Conservation (phyloP, 2,329 filamentous ascomycete genomes). For the Microdochium trichocladiopsis region DNA sequence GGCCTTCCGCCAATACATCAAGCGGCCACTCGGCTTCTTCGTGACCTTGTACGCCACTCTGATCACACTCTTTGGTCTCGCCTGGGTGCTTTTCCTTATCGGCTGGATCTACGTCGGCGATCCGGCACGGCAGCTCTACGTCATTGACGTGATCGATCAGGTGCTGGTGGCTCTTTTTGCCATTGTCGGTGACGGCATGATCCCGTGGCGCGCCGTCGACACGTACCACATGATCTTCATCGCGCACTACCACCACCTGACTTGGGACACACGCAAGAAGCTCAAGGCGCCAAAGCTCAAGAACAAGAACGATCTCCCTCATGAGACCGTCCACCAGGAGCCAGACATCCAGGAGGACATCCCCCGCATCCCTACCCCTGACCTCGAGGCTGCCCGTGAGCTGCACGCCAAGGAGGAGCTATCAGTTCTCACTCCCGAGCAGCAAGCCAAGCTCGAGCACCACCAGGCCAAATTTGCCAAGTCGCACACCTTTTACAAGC, state of each 20-base stretch:
- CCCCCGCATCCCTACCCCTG: conserved; percentile 14
- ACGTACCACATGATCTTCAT: conserved; percentile 87
- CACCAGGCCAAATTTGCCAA: conserved; percentile 76
- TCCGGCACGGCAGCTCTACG: conserved; percentile 55
- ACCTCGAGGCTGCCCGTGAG: conserved; percentile 31
- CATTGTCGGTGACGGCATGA: conserved; percentile 62
- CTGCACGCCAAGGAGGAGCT: conserved; percentile 38
- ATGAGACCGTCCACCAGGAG: conserved; percentile 24
- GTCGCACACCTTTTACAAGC: conserved; percentile 84
- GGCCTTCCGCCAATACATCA: conserved; percentile 75
- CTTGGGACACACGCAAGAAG: conserved; percentile 59
- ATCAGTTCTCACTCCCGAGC: conserved; percentile 55
- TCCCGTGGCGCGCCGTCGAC: conserved; percentile 70
- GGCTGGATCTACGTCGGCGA: conserved; percentile 77
- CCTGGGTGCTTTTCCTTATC: conserved; percentile 88
- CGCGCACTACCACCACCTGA: conserved; percentile 59
- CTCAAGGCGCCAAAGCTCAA: conserved; percentile 53
- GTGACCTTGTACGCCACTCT: conserved; percentile 78
- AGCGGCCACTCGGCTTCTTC: conserved; percentile 70
- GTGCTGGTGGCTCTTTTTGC: conserved; percentile 65
- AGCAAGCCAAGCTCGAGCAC: conserved; percentile 65
- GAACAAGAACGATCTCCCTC: conserved; percentile 63
- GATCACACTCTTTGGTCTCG: conserved; percentile 78
- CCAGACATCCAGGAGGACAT: conserved; percentile 30
- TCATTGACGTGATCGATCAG: conserved; percentile 65